Conservation (phyloP, 129 eudicot genomes). For the Kitagawia praeruptora region DNA sequence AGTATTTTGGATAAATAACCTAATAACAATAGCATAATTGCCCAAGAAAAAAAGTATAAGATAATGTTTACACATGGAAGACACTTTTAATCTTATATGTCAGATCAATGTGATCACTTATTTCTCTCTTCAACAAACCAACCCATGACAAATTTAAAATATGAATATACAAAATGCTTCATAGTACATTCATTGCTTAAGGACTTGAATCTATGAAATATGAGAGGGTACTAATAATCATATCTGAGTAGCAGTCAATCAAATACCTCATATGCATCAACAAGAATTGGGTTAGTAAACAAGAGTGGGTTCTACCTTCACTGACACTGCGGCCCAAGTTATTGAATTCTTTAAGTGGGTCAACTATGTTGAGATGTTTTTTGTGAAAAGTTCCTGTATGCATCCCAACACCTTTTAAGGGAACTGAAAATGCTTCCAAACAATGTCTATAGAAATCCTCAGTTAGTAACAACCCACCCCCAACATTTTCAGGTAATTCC, state of each 20-base stretch:
- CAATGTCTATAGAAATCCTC: slow-evolving; percentile 56
- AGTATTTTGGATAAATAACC: no score
- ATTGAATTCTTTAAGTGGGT: slow-evolving; percentile 73
- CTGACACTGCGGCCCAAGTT: slow-evolving; percentile 94
- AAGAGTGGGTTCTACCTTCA: slow-evolving; percentile 47
- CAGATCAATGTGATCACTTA: not conserved
- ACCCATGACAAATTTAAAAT: no score
- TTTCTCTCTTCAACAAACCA: not conserved
- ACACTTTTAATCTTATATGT: not conserved
- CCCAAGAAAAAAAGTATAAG: not conserved
- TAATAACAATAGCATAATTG: not conserved
- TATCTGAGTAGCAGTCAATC: not conserved
- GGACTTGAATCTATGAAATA: not conserved
- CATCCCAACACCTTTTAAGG: slow-evolving; percentile 38
- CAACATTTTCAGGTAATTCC: slow-evolving; percentile 50
- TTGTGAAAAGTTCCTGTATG: slow-evolving; percentile 29
- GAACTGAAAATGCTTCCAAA: slow-evolving; percentile 49
- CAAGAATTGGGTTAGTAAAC: not conserved
- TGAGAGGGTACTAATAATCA: not conserved
- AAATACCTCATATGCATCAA: not conserved
- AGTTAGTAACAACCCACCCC: slow-evolving; percentile 40
- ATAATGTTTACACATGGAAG: not conserved
- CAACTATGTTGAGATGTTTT: slow-evolving; percentile 79
- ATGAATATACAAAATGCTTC: not conserved
- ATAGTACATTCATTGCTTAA: not conserved